A percentile compares a stretch with the other conserved stretches of the same genome.
Conservation (phyloP, 192 early-diverging fungal species). For the Kappamyces sp. region DNA sequence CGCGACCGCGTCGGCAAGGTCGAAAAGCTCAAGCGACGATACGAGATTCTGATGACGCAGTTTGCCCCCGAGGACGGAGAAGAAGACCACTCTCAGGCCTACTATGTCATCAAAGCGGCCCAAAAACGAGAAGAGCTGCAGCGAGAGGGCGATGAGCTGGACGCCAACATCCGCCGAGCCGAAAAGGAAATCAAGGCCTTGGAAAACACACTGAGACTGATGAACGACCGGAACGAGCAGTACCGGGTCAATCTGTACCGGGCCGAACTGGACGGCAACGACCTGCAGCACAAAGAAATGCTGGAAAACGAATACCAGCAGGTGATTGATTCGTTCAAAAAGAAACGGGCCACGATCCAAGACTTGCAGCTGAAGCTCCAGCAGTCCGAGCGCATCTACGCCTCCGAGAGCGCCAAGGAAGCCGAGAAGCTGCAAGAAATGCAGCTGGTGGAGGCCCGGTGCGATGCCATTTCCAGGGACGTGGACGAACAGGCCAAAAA, state of each 20-base stretch:
- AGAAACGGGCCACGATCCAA: constrained; percentile 45
- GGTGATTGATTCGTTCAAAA: constrained; percentile 50
- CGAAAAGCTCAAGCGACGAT: constrained; percentile 50
- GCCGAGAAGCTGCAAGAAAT: constrained; percentile 33
- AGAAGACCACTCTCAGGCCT: constrained; percentile 56
- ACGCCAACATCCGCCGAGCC: constrained; percentile 51
- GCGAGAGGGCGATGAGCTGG: constrained; percentile 54
- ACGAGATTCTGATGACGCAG: constrained; percentile 60
- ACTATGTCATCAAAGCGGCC: constrained; percentile 56
- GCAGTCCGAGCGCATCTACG: constrained; percentile 29
- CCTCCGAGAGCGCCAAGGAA: constrained; percentile 32
- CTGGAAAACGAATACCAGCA: constrained; percentile 51
- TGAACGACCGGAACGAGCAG: constrained; percentile 55
- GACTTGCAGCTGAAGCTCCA: constrained; percentile 39
- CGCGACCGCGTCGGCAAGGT: constrained; percentile 53
- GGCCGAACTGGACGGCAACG: constrained; percentile 45
- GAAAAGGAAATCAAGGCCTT: constrained; percentile 61
- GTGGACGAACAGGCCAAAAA: constrained; percentile 44
- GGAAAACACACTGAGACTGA: constrained; percentile 56
- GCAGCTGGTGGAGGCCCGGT: constrained; percentile 34
- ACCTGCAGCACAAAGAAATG: constrained; percentile 55
- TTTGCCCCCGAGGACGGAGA: constrained; percentile 40
- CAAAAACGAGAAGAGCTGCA: constrained; percentile 55
- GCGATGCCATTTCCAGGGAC: constrained; percentile 34
- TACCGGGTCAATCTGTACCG: constrained; percentile 53